Evolutionary conservation across 495 filamentous ascomycete genomes (phyloP), one percentile per base, ranked within the genome.

Genomic region (Stereocaulon alpinum): DNA sequence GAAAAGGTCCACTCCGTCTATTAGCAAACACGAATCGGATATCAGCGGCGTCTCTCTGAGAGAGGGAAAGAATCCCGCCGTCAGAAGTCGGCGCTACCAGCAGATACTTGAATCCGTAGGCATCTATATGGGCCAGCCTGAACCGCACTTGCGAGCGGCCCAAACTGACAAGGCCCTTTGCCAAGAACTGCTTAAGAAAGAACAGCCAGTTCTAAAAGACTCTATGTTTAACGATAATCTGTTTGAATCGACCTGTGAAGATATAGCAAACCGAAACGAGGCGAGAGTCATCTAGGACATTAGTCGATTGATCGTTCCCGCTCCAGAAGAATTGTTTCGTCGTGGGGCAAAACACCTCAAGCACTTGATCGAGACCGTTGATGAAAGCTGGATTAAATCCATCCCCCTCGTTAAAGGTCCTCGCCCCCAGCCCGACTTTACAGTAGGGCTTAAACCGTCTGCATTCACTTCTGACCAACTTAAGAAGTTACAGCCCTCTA

Each of bases 331-430:
- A 30, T 63, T 74, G n/a, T 57, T 55, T 0, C 65, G 24, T 22
- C 60, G 40, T 58, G n/a, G n/a, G n/a, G n/a, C n/a, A n/a, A n/a
- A n/a, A n/a, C n/a, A 66, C 64, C 69, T 73, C 20, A 52, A 70
- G 7, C 12, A 22, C 55, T 61, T 76, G 17, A 64, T 63, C 14
- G 72, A 77, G 56, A 73, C 68, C 60, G 67, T 73, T 43, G 71
- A 77, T 64, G 69, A 72, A 64, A 65, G 64, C 45, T 77, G 71
- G 74, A 69, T 68, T 55, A 73, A 68, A 47, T 47, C 55, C 0
- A 47, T 47, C 48, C 30, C 57, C n/a, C 57, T 60, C 34, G 45
- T 59, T 24, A 59, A 59, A 18, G 57, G 57, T 60, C 45, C 57
- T 53, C 57, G 57, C 34, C 47, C 45, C 0, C 47, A 60, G 32